A percentile compares a stretch with the other conserved stretches of the same genome.
Conservation (phyloP, 2,329 filamentous ascomycete species). For the Microdochium nivale region DNA sequence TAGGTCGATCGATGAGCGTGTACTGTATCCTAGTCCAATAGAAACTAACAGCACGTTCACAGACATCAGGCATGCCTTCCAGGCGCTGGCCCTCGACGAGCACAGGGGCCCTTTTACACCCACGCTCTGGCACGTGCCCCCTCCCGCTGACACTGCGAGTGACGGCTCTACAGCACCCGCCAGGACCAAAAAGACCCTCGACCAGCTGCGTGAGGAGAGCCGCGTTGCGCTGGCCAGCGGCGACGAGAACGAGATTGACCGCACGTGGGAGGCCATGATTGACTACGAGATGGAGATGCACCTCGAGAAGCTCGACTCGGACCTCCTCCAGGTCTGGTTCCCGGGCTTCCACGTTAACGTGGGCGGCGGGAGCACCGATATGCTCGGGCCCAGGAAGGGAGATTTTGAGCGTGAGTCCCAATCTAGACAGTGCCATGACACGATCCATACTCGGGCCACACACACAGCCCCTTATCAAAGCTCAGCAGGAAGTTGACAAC, state of each 20-base stretch:
- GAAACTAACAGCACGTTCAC: not conserved
- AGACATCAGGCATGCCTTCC: conserved; percentile 26
- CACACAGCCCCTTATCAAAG: not conserved
- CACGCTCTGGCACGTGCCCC: conserved; percentile 40
- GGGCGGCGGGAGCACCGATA: conserved; percentile 33
- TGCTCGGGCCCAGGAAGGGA: conserved; percentile 5
- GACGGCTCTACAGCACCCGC: conserved; percentile 4
- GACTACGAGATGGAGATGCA: conserved; percentile 7
- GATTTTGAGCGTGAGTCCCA: conserved; percentile 9
- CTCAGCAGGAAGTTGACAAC: not conserved
- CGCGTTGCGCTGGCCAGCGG: not conserved
- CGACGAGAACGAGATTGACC: not conserved
- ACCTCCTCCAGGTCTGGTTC: conserved; percentile 46
- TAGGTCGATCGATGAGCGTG: too few relatives aligned
- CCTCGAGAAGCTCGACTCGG: conserved; percentile 3
- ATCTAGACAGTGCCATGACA: too few relatives aligned
- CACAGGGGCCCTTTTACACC: conserved; percentile 35
- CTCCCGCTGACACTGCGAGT: not conserved
- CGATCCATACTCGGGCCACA: too few relatives aligned
- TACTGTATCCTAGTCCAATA: too few relatives aligned
- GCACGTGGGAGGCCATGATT: conserved; percentile 3
- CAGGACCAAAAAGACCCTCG: conserved; percentile 7
- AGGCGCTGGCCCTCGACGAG: conserved; percentile 28
- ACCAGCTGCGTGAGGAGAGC: not conserved
- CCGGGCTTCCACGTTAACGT: conserved; percentile 43